Conservation (phyloP, 306 rosid genomes). For the Medicago ruthenica region DNA sequence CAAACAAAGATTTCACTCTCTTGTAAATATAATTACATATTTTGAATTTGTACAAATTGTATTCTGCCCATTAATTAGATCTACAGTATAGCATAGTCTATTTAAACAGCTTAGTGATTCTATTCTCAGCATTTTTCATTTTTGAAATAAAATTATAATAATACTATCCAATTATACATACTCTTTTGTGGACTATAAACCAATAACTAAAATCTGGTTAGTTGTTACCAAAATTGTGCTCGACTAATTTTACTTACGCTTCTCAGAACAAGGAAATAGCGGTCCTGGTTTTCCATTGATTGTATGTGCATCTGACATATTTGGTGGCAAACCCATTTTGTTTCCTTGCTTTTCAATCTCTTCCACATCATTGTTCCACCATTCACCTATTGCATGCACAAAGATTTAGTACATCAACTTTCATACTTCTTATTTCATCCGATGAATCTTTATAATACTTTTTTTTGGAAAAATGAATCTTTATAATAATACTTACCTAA, state of each 20-base stretch:
- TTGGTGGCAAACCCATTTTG: slow-evolving; percentile 74
- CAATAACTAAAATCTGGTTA: not conserved
- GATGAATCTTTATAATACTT: not conserved
- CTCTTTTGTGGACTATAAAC: not conserved
- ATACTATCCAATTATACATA: too few relatives aligned
- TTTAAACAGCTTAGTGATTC: not conserved
- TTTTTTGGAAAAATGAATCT: not conserved
- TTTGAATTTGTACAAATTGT: not conserved
- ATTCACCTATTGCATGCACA: slow-evolving; percentile 57
- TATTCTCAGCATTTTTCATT: too few relatives aligned
- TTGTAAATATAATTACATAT: not conserved
- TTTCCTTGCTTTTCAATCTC: slow-evolving; percentile 68
- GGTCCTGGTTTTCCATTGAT: slow-evolving; percentile 93
- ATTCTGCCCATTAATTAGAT: too few relatives aligned
- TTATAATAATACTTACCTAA: slow-evolving; percentile 46
- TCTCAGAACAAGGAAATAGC: slow-evolving; percentile 81
- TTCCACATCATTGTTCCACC: slow-evolving; percentile 90
- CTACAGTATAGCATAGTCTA: not conserved
- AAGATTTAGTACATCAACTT: not conserved
- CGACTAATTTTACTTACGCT: slow-evolving; percentile 55
- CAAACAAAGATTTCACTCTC: not conserved
- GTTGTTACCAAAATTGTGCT: not conserved
- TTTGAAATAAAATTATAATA: too few relatives aligned
- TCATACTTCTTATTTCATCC: not conserved
- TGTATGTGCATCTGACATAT: slow-evolving; percentile 87